Percentiles rank a stretch among this genome's conserved stretches.
Evolutionary conservation across 495 filamentous ascomycete species (phyloP).

Genomic region (Podospora pseudocomata): DNA sequence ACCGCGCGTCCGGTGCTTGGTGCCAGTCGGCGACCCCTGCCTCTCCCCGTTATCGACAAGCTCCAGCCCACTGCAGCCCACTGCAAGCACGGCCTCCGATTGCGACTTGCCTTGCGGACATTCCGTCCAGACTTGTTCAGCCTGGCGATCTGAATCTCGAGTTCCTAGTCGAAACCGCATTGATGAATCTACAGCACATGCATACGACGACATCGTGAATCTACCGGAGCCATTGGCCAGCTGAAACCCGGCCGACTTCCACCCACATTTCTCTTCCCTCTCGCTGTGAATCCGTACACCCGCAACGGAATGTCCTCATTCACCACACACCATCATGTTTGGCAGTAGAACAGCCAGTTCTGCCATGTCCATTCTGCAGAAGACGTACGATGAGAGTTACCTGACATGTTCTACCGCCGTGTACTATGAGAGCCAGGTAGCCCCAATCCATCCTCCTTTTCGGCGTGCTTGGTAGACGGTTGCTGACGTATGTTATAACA

Average conservation of each 20-base stretch:
- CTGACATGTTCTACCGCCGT: conserved; percentile 90
- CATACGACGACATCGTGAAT: neutral
- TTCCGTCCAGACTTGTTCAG: conserved; percentile 1
- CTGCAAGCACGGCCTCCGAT: conserved; percentile 4
- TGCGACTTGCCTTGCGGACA: neutral
- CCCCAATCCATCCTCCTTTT: conserved; percentile 6
- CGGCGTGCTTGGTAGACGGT: neutral
- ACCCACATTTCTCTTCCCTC: neutral
- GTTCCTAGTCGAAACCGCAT: neutral
- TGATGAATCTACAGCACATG: neutral
- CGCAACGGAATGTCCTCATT: conserved; percentile 13
- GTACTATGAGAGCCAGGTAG: conserved; percentile 88
- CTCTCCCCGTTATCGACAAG: neutral
- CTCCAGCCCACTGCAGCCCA: conserved; percentile 7
- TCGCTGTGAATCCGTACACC: neutral
- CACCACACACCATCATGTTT: conserved; percentile 55
- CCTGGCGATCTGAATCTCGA: neutral
- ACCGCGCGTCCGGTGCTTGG: neutral
- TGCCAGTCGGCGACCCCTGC: neutral
- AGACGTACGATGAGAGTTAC: conserved; percentile 96
- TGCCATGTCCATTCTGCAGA: conserved; percentile 76
- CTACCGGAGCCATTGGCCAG: neutral
- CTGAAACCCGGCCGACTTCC: neutral
- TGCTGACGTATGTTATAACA: neutral
- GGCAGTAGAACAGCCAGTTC: conserved; percentile 57